Evolutionary conservation across 352 stramenopile species (phyloP), one percentile per base, ranked within the genome.

Genomic region (Globisporangium mamillatum): DNA sequence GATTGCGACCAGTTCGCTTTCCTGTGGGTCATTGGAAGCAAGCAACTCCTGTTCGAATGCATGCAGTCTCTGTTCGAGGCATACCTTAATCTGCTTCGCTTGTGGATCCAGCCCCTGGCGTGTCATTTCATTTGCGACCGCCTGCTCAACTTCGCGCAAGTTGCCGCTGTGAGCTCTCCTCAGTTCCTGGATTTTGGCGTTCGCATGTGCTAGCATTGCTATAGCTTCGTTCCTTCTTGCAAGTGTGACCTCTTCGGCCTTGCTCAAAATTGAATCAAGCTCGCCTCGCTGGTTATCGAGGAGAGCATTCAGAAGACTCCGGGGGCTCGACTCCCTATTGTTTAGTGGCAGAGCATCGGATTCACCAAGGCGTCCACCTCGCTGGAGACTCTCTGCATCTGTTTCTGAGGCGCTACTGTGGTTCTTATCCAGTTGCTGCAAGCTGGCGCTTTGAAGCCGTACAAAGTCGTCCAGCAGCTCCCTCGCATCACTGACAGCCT

Each of bases 391-490:
- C 9, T 16, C 18, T 2, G 8, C 8, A 29, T 24, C 18, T 9
- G 29, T 12, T 20, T 61, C 29, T 10, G 10, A 18, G n/a, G 8
- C 5, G 24, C 9, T 46, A 18, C 3, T 16, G 9, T 25, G 55
- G 14, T 14, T 18, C 3, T 14, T 41, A 24, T 41, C 4, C 2
- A 7, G 55, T 24, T 46, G 55, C 29, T 61, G 18, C 10, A 25
- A 32, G 27, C 38, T 61, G 9, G 5, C 29, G 0, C 16, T 41
- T 46, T 61, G 55, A 18, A 61, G 55, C 1, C 29, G 16, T 1
- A 27, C 55, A 48, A 61, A 61, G 55, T 46, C 55, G 18, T 44
- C 24, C 29, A 61, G 20, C 27, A 61, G 29, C 55, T 24, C 8
- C 29, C 46, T 46, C 18, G 55, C 16, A 10, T 20, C 29, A 46